phyloP scores from a whole-genome alignment of 305 asterid species.

The Solanum aculeatissimum region DNA sequence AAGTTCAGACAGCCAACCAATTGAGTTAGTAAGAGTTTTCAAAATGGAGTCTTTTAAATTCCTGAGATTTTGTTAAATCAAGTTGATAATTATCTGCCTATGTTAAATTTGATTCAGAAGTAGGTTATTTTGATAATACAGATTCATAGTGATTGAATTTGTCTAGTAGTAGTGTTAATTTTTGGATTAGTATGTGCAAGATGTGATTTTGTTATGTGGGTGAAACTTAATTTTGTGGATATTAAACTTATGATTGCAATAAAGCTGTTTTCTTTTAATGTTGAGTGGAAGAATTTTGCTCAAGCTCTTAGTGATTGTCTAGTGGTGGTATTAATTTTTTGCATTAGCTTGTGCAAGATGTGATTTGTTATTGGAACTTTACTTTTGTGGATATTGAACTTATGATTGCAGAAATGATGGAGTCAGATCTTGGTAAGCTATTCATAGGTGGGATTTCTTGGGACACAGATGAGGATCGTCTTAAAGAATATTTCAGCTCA shows the following conservation, averaged over 20 bases:
- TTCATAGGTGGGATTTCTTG: slow-evolving; percentile 70
- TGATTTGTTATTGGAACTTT: not conserved
- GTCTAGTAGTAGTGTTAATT: not conserved
- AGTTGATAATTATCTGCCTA: not conserved
- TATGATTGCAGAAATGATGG: slow-evolving; percentile 38
- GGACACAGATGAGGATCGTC: slow-evolving; percentile 65
- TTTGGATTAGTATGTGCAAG: not conserved
- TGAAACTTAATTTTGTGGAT: not conserved
- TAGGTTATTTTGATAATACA: not conserved
- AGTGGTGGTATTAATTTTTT: not conserved
- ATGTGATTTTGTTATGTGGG: not conserved
- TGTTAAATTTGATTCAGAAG: not conserved
- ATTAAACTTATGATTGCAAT: slow-evolving; percentile 12
- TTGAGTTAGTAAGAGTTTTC: not conserved
- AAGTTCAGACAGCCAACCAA: not conserved
- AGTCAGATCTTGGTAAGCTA: slow-evolving; percentile 55
- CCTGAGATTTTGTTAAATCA: not conserved
- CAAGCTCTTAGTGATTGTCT: not conserved
- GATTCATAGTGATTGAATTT: not conserved
- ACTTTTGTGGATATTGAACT: not conserved
- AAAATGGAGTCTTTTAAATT: not conserved
- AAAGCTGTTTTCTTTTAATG: not conserved
- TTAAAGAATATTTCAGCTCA: slow-evolving; percentile 47
- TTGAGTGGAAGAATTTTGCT: not conserved
- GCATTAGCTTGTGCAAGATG: not conserved